Evolutionary conservation across 1,284 basidiomycete genomes (phyloP).

Genomic region (Farysia itapuensis): DNA sequence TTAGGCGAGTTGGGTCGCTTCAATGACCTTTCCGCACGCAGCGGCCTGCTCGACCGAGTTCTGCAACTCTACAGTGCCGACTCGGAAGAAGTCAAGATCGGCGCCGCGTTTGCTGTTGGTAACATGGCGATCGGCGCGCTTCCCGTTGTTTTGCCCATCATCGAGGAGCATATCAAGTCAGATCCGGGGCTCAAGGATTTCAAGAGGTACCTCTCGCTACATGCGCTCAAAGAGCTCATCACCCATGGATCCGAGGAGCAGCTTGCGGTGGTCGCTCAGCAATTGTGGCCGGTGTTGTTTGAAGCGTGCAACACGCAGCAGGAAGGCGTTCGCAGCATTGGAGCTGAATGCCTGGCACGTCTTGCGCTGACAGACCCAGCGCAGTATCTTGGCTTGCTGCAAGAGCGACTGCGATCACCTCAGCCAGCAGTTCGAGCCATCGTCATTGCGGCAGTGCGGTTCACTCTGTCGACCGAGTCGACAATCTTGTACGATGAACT

Average conservation of each 20-base stretch:
- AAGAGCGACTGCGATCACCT: slow-evolving; percentile 70
- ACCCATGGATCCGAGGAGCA: slow-evolving; percentile 82
- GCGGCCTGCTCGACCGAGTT: slow-evolving; percentile 30
- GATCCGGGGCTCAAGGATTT: slow-evolving; percentile 58
- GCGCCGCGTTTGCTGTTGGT: slow-evolving; percentile 64
- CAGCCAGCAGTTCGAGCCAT: slow-evolving; percentile 69
- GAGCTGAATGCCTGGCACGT: slow-evolving; percentile 93
- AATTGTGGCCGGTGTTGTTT: slow-evolving; percentile 76
- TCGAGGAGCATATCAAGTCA: slow-evolving; percentile 76
- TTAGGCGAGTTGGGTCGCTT: slow-evolving; percentile 50
- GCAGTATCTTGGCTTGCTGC: slow-evolving; percentile 70
- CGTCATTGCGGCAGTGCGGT: slow-evolving; percentile 89
- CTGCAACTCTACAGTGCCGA: slow-evolving; percentile 23
- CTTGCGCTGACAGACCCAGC: slow-evolving; percentile 85
- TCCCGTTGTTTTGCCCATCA: slow-evolving; percentile 77
- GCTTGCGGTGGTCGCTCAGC: slow-evolving; percentile 79
- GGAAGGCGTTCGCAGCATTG: slow-evolving; percentile 88
- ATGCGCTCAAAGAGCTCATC: slow-evolving; percentile 94
- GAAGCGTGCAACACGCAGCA: slow-evolving; percentile 64
- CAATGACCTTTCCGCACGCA: slow-evolving; percentile 32
- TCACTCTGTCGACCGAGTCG: slow-evolving; percentile 83
- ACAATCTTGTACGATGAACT: slow-evolving; percentile 82
- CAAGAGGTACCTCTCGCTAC: slow-evolving; percentile 68
- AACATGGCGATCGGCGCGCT: slow-evolving; percentile 93
- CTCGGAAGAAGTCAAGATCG: slow-evolving; percentile 49